Evolutionary conservation across 73 alveolate genomes (phyloP).

Genomic region (Paramecium octaurelia): DNA sequence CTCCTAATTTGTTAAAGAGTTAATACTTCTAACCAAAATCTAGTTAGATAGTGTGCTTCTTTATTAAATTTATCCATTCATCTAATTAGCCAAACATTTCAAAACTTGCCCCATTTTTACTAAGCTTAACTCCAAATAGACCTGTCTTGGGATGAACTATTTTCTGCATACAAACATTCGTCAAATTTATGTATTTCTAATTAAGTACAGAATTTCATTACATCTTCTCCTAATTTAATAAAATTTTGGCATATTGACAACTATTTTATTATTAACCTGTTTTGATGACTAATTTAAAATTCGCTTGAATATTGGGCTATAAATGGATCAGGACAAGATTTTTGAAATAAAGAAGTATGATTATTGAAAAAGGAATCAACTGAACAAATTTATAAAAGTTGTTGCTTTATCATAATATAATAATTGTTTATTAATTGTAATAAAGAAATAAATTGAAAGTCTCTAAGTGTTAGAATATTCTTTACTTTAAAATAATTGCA

Average conservation of each 20-base stretch:
- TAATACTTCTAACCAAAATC: background rate
- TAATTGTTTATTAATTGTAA: background rate
- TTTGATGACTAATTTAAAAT: background rate
- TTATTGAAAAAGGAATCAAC: background rate
- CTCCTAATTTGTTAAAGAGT: background rate
- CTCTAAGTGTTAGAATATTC: background rate
- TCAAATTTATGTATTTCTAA: background rate
- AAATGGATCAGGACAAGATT: background rate
- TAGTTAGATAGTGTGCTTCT: background rate
- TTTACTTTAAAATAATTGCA: too few species aligned
- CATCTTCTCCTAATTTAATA: background rate
- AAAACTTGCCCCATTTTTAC: background rate
- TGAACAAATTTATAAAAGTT: background rate
- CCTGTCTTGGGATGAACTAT: slow-evolving; percentile 18
- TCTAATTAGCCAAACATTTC: background rate
- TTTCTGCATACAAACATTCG: background rate
- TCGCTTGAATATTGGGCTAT: background rate
- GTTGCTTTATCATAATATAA: background rate
- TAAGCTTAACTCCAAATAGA: background rate
- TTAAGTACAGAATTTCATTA: background rate
- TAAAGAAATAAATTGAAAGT: background rate
- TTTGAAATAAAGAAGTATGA: background rate
- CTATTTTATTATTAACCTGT: background rate
- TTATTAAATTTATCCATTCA: background rate
- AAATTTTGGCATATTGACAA: background rate